Evolutionary conservation across 2,329 filamentous ascomycete genomes (phyloP), one percentile per base, ranked within the genome.

Genomic region (Didymella exigua): DNA sequence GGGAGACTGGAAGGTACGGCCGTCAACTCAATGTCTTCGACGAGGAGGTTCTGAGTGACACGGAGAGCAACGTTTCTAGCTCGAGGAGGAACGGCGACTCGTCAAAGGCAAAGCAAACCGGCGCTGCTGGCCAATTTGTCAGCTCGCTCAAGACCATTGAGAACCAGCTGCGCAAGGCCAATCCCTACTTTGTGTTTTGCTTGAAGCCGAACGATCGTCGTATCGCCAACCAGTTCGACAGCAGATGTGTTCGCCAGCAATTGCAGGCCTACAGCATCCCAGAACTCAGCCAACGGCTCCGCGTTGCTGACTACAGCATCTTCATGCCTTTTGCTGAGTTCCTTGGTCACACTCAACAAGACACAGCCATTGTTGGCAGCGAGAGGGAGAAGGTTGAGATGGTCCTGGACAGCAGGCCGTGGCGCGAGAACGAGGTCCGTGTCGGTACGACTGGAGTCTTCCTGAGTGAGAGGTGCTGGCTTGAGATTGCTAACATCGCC

Each of bases 161-260:
- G 54, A 93, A 93, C 66, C 93, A 91, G 2, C 81, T 99, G 38
- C 85, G 88, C 4, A 90, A 92, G 69, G 90, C 92, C 10, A 99
- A 99, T 69, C 86, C 89, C 0, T 99, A 99, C 76, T 98, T 97
- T 66, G 85, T 99, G 38, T 97, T 99, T 76, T 99, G 95, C 70
- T 78, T 99, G 60, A 99, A 99, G 77, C 93, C 95, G 19, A 99
- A 99, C 66, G 95, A 99, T 73, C 86, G 95, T 48, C 87, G 95
- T 44, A 99, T 99, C 63, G 93, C 95, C 58, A 99, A 99, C 65
- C 95, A 99, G 70, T 99, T 98, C 67, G 95, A 99, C 75, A 97
- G 92, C 83, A 98, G 98, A 76, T 99, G 95, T 72, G 95, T 99
- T 19, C 88, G 95, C 4, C 90, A 90, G 10, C 95, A 99, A 72